Percentiles rank a stretch among this genome's conserved stretches.
These are phyloP conservation scores for Nidularia sp. DNA, from an alignment of 768 basidiomycete genomes.

Conservation along the genomic window DNA sequence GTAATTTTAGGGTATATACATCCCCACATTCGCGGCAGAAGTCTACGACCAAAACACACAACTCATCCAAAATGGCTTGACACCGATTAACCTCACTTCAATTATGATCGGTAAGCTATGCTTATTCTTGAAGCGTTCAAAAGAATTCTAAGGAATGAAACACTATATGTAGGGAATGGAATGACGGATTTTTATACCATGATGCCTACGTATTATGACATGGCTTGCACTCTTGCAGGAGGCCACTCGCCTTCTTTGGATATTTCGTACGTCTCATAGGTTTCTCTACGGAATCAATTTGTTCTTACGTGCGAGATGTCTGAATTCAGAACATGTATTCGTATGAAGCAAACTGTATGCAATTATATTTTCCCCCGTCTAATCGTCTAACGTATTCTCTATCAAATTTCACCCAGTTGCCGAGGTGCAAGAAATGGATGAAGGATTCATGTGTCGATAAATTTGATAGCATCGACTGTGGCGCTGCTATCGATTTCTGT, in stretches of 20 bases:
- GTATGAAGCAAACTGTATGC: slow-evolving; percentile 56
- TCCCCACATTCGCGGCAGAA: slow-evolving; percentile 72
- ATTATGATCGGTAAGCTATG: slow-evolving; percentile 57
- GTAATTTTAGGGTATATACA: slow-evolving; percentile 54
- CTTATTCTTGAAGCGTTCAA: background rate
- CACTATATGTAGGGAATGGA: slow-evolving; percentile 49
- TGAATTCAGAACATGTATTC: slow-evolving; percentile 37
- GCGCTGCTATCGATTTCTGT: slow-evolving; percentile 63
- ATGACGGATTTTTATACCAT: slow-evolving; percentile 51
- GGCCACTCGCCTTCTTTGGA: slow-evolving; percentile 41
- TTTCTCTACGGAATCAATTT: too few species aligned
- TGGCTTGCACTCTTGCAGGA: slow-evolving; percentile 49
- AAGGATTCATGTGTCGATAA: slow-evolving; percentile 53
- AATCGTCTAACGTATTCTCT: too few species aligned
- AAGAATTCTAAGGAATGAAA: background rate
- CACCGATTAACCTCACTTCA: slow-evolving; percentile 61
- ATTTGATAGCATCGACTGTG: slow-evolving; percentile 64
- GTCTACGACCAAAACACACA: slow-evolving; percentile 69
- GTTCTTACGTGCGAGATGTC: too few species aligned
- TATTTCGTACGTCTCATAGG: slow-evolving; percentile 29
- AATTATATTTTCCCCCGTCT: background rate
- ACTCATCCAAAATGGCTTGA: slow-evolving; percentile 47
- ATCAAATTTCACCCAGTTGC: slow-evolving; percentile 34
- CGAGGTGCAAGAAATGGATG: slow-evolving; percentile 59
- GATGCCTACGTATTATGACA: slow-evolving; percentile 36